A percentile compares a stretch with the other conserved stretches of the same genome.
Conservation (phyloP, 2,329 filamentous ascomycete species). For the Epichloe coenophiala region DNA sequence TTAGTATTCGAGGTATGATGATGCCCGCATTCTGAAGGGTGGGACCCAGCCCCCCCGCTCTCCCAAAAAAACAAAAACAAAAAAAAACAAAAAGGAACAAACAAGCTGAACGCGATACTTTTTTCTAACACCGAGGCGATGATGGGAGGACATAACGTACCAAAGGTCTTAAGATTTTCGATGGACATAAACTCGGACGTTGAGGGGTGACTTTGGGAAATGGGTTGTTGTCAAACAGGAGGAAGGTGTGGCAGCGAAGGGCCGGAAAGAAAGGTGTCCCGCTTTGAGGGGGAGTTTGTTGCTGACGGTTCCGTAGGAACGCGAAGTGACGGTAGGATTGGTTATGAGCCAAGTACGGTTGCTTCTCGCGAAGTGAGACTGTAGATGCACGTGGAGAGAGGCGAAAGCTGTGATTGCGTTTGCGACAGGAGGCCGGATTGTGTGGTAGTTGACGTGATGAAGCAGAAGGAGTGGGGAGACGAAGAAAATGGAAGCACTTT, state of each 20-base stretch:
- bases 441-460: conserved; percentile 1
- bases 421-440: conserved; percentile 3
- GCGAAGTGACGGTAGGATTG: conserved; percentile 1
- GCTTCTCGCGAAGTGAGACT: background rate
- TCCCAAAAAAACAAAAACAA: background rate
- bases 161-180: conserved; percentile 96
- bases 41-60: background rate
- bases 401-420: conserved; percentile 2
- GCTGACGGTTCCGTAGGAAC: conserved; percentile 6
- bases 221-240: conserved; percentile 24
- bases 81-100: too few species aligned
- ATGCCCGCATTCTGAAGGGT: conserved; percentile 13
- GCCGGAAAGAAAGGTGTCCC: conserved; percentile 28
- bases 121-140: background rate
- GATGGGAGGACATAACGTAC: conserved; percentile 36
- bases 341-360: background rate
- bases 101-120: background rate
- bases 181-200: conserved; percentile 94
- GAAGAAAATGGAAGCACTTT: conserved; percentile 2
- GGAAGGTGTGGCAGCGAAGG: conserved; percentile 34
- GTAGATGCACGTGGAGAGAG: conserved; percentile 1
- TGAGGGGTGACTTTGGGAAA: conserved; percentile 42
- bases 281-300: conserved; percentile 21
- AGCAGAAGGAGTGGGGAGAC: conserved; percentile 3
- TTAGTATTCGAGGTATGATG: background rate